Conservation (phyloP, 2,329 filamentous ascomycete genomes). For the Claviceps purpurea region DNA sequence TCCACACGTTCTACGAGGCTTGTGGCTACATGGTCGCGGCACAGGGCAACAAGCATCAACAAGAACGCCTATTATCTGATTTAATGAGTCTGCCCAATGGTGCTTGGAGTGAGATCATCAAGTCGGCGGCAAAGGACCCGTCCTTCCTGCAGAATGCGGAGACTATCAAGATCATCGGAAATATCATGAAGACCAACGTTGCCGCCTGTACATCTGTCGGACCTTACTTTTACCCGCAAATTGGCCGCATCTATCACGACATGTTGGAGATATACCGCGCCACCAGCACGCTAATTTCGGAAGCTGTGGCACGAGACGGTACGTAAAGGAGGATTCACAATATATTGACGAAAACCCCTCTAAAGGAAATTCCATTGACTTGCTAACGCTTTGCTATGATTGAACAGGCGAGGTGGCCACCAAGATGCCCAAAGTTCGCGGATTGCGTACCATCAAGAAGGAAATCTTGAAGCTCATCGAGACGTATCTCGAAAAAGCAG, state of each 20-base stretch:
- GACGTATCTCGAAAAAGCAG: constrained; percentile 94
- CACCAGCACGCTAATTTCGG: constrained; percentile 90
- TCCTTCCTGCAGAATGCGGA: constrained; percentile 80
- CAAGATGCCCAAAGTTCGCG: constrained; percentile 93
- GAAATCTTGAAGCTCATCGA: constrained; percentile 97
- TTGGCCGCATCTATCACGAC: constrained; percentile 92
- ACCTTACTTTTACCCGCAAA: constrained; percentile 94
- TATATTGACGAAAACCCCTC: too few relatives aligned
- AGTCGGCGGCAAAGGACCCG: constrained; percentile 71
- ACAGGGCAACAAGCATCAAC: constrained; percentile 86
- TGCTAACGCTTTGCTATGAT: background rate
- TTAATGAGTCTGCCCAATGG: constrained; percentile 88
- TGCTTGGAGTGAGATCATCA: constrained; percentile 93
- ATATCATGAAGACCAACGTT: constrained; percentile 99
- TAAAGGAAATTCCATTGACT: background rate
- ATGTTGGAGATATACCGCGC: constrained; percentile 99
- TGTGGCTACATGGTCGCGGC: constrained; percentile 99
- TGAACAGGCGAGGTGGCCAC: constrained; percentile 70
- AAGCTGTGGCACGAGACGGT: constrained; percentile 79
- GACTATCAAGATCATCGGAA: constrained; percentile 96
- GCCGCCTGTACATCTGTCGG: constrained; percentile 96
- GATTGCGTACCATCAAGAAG: constrained; percentile 95
- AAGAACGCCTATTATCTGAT: constrained; percentile 81
- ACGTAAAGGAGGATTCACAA: constrained; percentile 20
- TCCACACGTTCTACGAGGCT: constrained; percentile 97